phyloP scores from a whole-genome alignment of 208 protist species.

The Crithidia fasciculata region DNA sequence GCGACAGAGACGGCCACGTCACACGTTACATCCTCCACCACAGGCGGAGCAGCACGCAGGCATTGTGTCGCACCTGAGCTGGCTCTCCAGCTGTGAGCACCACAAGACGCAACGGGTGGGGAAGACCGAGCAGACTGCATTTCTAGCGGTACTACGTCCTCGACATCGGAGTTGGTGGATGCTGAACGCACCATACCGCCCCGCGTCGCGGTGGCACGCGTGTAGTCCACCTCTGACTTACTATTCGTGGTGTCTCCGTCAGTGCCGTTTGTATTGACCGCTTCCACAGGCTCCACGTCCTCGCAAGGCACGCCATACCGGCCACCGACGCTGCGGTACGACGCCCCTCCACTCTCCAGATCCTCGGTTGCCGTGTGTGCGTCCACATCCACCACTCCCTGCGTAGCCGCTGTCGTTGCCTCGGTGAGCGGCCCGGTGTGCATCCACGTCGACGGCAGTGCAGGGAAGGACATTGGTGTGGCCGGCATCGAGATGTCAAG shows the following conservation, averaged over 20 bases:
- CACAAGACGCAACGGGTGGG: no score
- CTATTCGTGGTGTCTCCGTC: neutral
- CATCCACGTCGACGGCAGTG: conserved; percentile 5
- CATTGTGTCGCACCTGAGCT: neutral
- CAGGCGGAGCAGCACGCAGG: neutral
- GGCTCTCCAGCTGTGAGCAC: no score
- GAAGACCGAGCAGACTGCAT: neutral
- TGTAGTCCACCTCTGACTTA: neutral
- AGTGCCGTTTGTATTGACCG: neutral
- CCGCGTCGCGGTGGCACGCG: conserved; percentile 14
- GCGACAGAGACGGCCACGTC: neutral
- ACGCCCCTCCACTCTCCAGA: neutral
- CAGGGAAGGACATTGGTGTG: conserved; percentile 11
- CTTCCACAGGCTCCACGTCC: conserved; percentile 5
- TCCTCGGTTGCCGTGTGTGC: neutral
- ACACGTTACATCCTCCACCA: neutral
- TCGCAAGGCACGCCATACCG: neutral
- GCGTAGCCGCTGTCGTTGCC: neutral
- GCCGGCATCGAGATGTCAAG: conserved; percentile 12
- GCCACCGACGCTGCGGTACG: neutral
- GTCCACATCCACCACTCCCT: conserved; percentile 1
- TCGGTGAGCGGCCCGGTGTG: neutral
- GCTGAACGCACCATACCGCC: neutral
- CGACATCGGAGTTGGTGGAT: conserved; percentile 24
- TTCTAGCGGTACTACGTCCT: conserved; percentile 32